phyloP scores from a whole-genome alignment of 768 basidiomycete species.

The Calvatia gigantea region DNA sequence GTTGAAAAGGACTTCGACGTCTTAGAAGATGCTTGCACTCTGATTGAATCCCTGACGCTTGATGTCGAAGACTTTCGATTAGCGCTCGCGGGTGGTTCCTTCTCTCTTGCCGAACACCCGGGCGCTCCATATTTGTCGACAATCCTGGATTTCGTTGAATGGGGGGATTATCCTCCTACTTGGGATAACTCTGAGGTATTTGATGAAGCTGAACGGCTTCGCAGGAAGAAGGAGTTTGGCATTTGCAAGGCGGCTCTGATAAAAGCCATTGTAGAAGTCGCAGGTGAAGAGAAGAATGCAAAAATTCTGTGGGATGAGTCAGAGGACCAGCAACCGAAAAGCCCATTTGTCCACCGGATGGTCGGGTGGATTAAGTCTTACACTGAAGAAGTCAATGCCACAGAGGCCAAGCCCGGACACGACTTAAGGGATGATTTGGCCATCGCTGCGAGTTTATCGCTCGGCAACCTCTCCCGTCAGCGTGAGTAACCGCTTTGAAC shows the following conservation, averaged over 20 bases:
- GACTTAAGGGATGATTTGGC: conserved; percentile 64
- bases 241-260: conserved; percentile 84
- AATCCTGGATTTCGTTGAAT: conserved; percentile 74
- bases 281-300: conserved; percentile 76
- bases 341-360: conserved; percentile 69
- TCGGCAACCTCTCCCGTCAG: conserved; percentile 78
- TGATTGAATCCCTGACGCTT: conserved; percentile 73
- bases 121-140: conserved; percentile 55
- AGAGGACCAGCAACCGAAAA: conserved; percentile 55
- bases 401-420: conserved; percentile 25
- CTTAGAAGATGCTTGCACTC: conserved; percentile 70
- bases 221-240: conserved; percentile 70
- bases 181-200: conserved; percentile 45
- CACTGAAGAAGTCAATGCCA: conserved; percentile 34
- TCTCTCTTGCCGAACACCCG: conserved; percentile 54
- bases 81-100: conserved; percentile 63
- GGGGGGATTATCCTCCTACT: conserved; percentile 60
- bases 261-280: conserved; percentile 81
- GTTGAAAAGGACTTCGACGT: conserved; percentile 66
- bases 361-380: conserved; percentile 70
- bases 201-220: conserved; percentile 47
- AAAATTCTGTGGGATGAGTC: conserved; percentile 75
- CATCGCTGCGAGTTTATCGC: conserved; percentile 77
- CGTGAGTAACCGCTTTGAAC: conserved; percentile 44
- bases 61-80: conserved; percentile 76